Evolutionary conservation across 2,329 filamentous ascomycete genomes (phyloP), one percentile per base, ranked within the genome.

Genomic region (Cercospora sp.): DNA sequence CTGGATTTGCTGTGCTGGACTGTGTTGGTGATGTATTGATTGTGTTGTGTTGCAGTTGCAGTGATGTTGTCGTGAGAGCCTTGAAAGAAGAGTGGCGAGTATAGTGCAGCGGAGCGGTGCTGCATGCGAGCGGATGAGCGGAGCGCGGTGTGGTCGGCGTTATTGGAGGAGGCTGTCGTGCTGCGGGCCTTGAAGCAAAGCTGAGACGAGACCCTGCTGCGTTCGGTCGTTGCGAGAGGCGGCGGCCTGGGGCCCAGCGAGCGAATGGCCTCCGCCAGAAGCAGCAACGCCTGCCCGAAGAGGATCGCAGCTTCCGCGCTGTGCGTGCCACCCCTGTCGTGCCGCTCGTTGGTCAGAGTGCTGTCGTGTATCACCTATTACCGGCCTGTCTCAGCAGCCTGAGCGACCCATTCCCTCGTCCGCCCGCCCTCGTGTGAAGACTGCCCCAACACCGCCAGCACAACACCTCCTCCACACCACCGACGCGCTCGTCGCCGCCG

Each of bases 131-230:
- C 45, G 28, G 48, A 42, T 12, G 18, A 30, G 31, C 51, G 62
- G 61, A 36, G 61, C 30, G 45, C 28, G 62, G 39, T 16, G 31
- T 26, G 18, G 18, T 6, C 9, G 51, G 55, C 31, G 28, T 28
- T 10, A 64, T 64, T 64, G 62, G 62, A 58, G 30, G 62, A 57
- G 62, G 48, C 31, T 5, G 61, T 31, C 26, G 13, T 26, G 28
- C 33, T 16, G 59, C 59, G 33, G 59, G 59, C 36, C 57, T 48
- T 26, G 59, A 42, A 48, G 36, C 59, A 61, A 48, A 64, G 10
- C 20, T 58, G 62, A 64, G 55, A 64, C 62, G 51, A 18, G 42
- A 30, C 36, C 48, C 42, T 61, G 59, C 59, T 61, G 20, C 33
- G 33, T 23, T 61, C 42, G 59, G n/a, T 26, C 23, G 23, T 36